These are phyloP conservation scores for Apophysomyces trapeziformis DNA, from an alignment of 371 early-diverging fungal genomes.

Conservation along the genomic window DNA sequence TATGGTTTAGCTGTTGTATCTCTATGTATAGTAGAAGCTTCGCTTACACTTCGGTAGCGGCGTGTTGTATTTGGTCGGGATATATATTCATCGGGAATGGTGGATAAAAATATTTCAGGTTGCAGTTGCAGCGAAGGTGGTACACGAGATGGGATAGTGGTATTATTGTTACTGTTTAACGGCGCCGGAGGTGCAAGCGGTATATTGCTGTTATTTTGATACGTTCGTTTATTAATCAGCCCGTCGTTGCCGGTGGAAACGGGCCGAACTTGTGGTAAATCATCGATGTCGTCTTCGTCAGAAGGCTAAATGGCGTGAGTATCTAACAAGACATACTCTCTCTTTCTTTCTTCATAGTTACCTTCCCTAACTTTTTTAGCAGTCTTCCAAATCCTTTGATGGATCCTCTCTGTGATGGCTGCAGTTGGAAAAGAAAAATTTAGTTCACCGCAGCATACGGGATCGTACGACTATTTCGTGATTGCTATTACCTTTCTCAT, in stretches of 20 bases:
- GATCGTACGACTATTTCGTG: slow-evolving; percentile 5
- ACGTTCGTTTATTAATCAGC: not conserved
- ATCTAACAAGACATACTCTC: not conserved
- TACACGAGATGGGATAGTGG: not conserved
- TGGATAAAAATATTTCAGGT: not conserved
- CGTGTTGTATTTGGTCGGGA: slow-evolving; percentile 9
- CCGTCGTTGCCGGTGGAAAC: not conserved
- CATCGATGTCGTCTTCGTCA: not conserved
- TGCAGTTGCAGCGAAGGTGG: not conserved
- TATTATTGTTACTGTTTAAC: not conserved
- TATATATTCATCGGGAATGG: slow-evolving; percentile 6
- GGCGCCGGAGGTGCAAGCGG: slow-evolving; percentile 26
- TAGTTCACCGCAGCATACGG: slow-evolving; percentile 8
- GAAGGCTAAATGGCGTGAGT: not conserved
- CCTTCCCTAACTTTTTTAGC: slow-evolving; percentile 30
- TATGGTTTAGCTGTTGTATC: not conserved
- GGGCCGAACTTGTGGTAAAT: slow-evolving; percentile 2
- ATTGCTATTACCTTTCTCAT: slow-evolving; percentile 8
- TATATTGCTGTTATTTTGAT: not conserved
- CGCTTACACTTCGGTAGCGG: slow-evolving; percentile 4
- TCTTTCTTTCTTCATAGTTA: slow-evolving; percentile 6
- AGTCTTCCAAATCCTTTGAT: slow-evolving; percentile 27
- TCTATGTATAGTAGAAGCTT: not conserved
- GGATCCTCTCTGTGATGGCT: slow-evolving; percentile 22
- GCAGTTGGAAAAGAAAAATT: not conserved